A percentile compares a stretch with the other conserved stretches of the same genome.
These are phyloP conservation scores for Pseudocercospora eumusae DNA, from an alignment of 2,329 filamentous ascomycete species.

Conservation along the genomic window DNA sequence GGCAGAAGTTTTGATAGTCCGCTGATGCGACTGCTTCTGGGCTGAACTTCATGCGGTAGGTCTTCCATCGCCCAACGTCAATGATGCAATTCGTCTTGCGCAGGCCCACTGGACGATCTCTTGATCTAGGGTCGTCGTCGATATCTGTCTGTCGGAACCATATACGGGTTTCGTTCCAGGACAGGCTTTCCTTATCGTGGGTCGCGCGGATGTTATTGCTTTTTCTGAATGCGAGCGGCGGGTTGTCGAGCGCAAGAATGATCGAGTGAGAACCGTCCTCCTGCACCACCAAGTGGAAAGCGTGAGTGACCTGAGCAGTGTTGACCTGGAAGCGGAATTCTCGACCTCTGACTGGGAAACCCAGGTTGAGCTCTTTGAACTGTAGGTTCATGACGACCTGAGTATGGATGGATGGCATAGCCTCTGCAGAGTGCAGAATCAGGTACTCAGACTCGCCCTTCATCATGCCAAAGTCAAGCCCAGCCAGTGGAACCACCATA, in stretches of 20 bases:
- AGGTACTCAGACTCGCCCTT: conserved; percentile 59
- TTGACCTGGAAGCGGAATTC: conserved; percentile 31
- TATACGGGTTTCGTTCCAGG: conserved; percentile 58
- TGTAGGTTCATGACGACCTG: conserved; percentile 48
- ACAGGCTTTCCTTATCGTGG: conserved; percentile 43
- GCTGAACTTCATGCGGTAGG: conserved; percentile 56
- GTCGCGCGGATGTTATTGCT: conserved; percentile 36
- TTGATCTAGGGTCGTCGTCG: conserved; percentile 37
- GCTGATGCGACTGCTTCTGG: conserved; percentile 11
- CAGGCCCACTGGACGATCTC: conserved; percentile 41
- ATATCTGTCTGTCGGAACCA: conserved; percentile 69
- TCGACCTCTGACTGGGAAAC: conserved; percentile 41
- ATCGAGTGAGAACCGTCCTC: conserved; percentile 32
- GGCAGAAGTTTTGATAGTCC: conserved; percentile 40
- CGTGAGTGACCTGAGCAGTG: conserved; percentile 27
- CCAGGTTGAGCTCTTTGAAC: conserved; percentile 48
- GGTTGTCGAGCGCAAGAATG: conserved; percentile 44
- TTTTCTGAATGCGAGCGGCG: conserved; percentile 35
- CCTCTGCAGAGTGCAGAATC: conserved; percentile 54
- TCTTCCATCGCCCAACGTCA: conserved; percentile 65
- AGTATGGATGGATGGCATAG: conserved; percentile 31
- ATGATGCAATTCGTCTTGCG: conserved; percentile 56
- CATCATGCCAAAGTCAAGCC: conserved; percentile 65
- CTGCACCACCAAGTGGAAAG: conserved; percentile 24
- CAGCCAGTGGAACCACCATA: conserved; percentile 24